Conservation (phyloP, 805 yeast species). For the Nakazawaea sp. region DNA sequence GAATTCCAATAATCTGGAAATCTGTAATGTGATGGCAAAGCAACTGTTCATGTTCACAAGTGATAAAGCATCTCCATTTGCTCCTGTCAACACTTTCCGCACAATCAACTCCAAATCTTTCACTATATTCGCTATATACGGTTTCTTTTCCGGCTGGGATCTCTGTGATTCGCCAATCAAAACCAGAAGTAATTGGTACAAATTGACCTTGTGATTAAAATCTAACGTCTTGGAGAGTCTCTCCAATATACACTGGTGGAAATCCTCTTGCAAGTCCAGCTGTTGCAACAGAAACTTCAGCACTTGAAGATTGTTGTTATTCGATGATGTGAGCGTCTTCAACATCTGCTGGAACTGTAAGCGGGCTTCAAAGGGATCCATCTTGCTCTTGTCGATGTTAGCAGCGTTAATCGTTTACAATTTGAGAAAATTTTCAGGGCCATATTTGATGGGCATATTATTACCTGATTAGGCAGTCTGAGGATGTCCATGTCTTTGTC, state of each 20-base stretch:
- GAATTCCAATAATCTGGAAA: constrained; percentile 18
- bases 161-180: constrained; percentile 35
- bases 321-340: constrained; percentile 58
- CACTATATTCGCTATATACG: constrained; percentile 17
- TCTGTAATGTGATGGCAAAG: constrained; percentile 18
- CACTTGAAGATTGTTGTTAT: constrained; percentile 40
- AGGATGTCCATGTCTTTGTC: no score
- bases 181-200: constrained; percentile 66
- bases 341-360: constrained; percentile 66
- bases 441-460: no score
- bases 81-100: constrained; percentile 25
- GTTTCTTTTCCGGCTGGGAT: constrained; percentile 10
- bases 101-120: constrained; percentile 27
- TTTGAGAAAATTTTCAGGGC: no score
- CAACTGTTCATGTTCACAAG: constrained; percentile 23
- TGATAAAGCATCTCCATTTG: constrained; percentile 13
- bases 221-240: constrained; percentile 40
- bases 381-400: no score
- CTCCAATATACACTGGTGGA: constrained; percentile 61
- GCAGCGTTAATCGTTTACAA: no score
- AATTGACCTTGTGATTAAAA: constrained; percentile 56
- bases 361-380: constrained; percentile 90
- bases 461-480: no score
- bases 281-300: constrained; percentile 52
- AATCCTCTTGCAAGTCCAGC: constrained; percentile 56